These are phyloP conservation scores for Ustilago bromivora DNA, from an alignment of 1,284 basidiomycete genomes.

Conservation along the genomic window DNA sequence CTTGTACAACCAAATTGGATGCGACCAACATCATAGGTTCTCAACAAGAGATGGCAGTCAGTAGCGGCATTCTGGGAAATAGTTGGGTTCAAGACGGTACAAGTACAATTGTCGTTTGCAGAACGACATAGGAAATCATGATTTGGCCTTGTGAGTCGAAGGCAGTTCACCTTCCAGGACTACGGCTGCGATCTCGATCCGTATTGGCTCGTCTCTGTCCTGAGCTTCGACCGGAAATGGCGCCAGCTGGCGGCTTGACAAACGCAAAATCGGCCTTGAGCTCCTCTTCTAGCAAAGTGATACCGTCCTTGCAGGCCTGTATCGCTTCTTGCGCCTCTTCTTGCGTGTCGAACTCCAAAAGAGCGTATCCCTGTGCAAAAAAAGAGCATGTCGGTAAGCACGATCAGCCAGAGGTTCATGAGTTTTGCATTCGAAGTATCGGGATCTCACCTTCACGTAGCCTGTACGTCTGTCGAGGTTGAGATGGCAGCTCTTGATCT, in stretches of 20 bases:
- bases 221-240: conserved; percentile 3
- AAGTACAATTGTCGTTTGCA: conserved; percentile 7
- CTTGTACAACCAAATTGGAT: too few species aligned
- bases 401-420: conserved; percentile 2
- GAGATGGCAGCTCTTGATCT: conserved; percentile 95
- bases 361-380: conserved; percentile 60
- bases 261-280: conserved; percentile 96
- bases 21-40: too few species aligned
- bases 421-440: neutral
- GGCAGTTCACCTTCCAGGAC: conserved; percentile 29
- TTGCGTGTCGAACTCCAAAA: conserved; percentile 95
- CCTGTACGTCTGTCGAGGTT: conserved; percentile 97
- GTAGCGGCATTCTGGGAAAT: neutral
- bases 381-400: neutral
- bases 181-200: conserved; percentile 44
- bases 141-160: neutral
- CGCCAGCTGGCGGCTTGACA: conserved; percentile 79
- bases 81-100: neutral
- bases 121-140: neutral
- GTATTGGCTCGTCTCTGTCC: conserved; percentile 27
- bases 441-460: conserved; percentile 85
- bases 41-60: neutral
- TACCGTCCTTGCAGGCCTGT: conserved; percentile 82
- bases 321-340: conserved; percentile 93
- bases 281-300: conserved; percentile 85